Conservation (phyloP, 148 eudicot genomes). For the Selenicereus undatus region DNA sequence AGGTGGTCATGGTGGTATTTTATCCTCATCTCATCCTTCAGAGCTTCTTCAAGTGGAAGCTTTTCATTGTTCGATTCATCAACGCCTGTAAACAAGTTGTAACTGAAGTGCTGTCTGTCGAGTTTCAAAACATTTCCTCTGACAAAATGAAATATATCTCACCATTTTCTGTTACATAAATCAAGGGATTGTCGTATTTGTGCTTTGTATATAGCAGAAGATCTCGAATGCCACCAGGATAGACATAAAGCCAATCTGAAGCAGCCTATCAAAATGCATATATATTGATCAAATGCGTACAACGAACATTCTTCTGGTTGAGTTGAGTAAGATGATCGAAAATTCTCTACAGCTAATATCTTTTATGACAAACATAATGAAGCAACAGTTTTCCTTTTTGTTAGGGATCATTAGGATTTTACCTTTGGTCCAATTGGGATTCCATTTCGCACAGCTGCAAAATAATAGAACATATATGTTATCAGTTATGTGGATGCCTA, state of each 20-base stretch:
- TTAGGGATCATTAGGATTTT: not conserved
- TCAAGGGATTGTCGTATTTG: conserved; percentile 27
- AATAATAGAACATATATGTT: not conserved
- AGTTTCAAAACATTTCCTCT: not conserved
- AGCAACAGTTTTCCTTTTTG: not conserved
- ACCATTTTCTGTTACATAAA: conserved; percentile 39
- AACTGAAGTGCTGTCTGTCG: not conserved
- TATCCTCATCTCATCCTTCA: conserved; percentile 27
- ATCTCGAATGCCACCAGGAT: conserved; percentile 35
- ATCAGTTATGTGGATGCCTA: no score
- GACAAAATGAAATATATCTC: not conserved
- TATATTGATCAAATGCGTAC: not conserved
- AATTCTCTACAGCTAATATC: not conserved
- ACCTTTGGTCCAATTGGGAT: conserved; percentile 46
- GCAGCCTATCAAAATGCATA: conserved; percentile 31
- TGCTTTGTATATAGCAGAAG: conserved; percentile 17
- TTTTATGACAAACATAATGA: not conserved
- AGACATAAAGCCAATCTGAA: conserved; percentile 39
- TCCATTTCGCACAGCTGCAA: conserved; percentile 43
- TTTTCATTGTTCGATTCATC: conserved; percentile 19
- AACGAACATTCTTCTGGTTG: not conserved
- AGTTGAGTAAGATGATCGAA: not conserved
- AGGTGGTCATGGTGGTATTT: conserved; percentile 31
- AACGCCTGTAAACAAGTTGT: conserved; percentile 16
- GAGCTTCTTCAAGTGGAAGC: conserved; percentile 26